Percentiles rank a stretch among this genome's conserved stretches.
These are phyloP conservation scores for Colletotrichum tofieldiae DNA, from an alignment of 2,329 filamentous ascomycete genomes.

Conservation along the genomic window DNA sequence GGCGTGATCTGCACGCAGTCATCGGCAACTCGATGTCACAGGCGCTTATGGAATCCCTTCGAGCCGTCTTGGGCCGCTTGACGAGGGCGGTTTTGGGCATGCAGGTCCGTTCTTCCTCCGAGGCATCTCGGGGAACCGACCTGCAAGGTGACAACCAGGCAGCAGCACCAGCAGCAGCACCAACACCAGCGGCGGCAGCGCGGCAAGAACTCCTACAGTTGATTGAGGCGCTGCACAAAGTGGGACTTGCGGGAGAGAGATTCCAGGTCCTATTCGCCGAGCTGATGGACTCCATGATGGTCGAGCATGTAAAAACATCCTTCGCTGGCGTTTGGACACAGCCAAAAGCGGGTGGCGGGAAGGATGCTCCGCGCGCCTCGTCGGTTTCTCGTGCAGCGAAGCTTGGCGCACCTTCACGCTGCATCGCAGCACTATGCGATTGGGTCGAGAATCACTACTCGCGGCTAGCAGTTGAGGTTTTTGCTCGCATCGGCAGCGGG, in stretches of 20 bases:
- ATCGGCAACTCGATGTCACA: constrained; percentile 75
- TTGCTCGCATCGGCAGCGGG: constrained; percentile 62
- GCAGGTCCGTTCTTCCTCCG: constrained; percentile 37
- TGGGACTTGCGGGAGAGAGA: constrained; percentile 78
- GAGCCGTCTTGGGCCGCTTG: constrained; percentile 68
- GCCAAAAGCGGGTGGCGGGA: constrained; percentile 47
- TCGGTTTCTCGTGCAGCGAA: constrained; percentile 45
- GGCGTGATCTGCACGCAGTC: constrained; percentile 74
- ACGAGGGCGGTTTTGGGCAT: constrained; percentile 60
- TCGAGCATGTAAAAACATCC: constrained; percentile 72
- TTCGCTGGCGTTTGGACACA: constrained; percentile 75
- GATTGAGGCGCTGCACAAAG: constrained; percentile 71
- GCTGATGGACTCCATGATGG: constrained; percentile 78
- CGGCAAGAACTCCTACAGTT: constrained; percentile 69
- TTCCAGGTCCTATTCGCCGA: constrained; percentile 82
- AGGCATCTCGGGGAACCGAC: constrained; percentile 33
- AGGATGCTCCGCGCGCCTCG: constrained; percentile 46
- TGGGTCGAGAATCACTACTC: constrained; percentile 81
- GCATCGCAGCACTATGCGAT: constrained; percentile 71
- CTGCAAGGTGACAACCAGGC: constrained; percentile 49
- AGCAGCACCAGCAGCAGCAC: constrained; percentile 39
- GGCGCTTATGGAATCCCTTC: constrained; percentile 68
- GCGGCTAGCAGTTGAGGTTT: constrained; percentile 74
- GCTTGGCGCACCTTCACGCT: constrained; percentile 62
- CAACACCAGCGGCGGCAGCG: constrained; percentile 51